Conservation (phyloP, 2,329 filamentous ascomycete species). For the Colletotrichum tanaceti region DNA sequence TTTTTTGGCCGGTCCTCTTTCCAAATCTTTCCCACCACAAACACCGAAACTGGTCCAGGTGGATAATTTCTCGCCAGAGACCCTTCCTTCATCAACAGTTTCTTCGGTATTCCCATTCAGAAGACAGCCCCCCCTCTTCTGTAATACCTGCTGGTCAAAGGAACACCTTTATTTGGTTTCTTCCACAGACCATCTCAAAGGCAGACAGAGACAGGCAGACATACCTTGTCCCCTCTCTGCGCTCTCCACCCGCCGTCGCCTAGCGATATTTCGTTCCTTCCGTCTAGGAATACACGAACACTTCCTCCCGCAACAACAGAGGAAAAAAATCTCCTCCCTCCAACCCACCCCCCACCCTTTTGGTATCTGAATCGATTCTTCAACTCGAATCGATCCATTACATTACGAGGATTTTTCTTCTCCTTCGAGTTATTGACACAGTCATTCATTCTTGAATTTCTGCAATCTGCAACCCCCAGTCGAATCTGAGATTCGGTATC, state of each 20-base stretch:
- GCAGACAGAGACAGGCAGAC: conserved; percentile 32
- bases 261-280: conserved; percentile 41
- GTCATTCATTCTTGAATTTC: conserved; percentile 41
- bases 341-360: background rate
- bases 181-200: conserved; percentile 31
- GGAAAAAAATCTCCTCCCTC: conserved; percentile 18
- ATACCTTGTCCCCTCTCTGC: conserved; percentile 19
- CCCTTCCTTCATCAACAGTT: conserved; percentile 40
- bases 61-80: conserved; percentile 41
- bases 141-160: conserved; percentile 28
- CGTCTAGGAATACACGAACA: conserved; percentile 34
- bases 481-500: conserved; percentile 49
- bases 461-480: conserved; percentile 31
- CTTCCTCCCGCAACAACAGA: conserved; percentile 25
- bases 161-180: conserved; percentile 37
- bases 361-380: conserved; percentile 30
- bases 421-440: conserved; percentile 17
- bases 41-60: conserved; percentile 42
- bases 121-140: conserved; percentile 43
- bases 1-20: conserved; percentile 33
- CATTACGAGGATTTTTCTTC: conserved; percentile 18
- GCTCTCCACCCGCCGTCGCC: conserved; percentile 37
- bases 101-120: conserved; percentile 43
- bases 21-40: conserved; percentile 41
- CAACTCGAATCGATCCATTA: conserved; percentile 16